Conservation (phyloP, 768 basidiomycete species). For the Gloeopeniophorella convolvens region DNA sequence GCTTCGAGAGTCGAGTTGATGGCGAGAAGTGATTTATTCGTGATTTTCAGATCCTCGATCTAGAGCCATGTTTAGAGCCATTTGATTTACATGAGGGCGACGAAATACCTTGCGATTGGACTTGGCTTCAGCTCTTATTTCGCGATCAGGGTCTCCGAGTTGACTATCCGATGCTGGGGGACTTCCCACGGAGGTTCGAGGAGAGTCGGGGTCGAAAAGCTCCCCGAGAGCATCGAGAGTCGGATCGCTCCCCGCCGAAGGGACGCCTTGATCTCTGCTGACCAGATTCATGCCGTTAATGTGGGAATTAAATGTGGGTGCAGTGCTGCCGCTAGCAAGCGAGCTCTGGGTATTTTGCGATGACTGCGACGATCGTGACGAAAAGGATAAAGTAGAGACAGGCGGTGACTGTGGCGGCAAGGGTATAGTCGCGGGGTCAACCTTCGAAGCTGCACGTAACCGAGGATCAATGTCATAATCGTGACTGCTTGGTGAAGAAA, state of each 20-base stretch:
- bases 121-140: constrained; percentile 67
- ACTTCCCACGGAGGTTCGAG: constrained; percentile 2
- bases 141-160: constrained; percentile 36
- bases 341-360: constrained; percentile 38
- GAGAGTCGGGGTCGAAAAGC: constrained; percentile 2
- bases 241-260: neutral
- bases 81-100: neutral
- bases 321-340: constrained; percentile 32
- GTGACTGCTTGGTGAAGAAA: constrained; percentile 21
- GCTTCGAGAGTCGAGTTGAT: constrained; percentile 82
- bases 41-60: constrained; percentile 92
- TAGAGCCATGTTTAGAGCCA: constrained; percentile 26
- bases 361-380: constrained; percentile 66
- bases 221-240: constrained; percentile 4
- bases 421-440: constrained; percentile 54
- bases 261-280: neutral
- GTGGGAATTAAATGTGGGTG: constrained; percentile 38
- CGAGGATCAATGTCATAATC: constrained; percentile 30
- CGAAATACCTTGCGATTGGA: constrained; percentile 73
- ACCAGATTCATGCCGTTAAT: constrained; percentile 23
- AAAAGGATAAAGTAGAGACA: constrained; percentile 62
- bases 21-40: constrained; percentile 76
- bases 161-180: constrained; percentile 1
- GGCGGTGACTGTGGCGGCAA: constrained; percentile 67
- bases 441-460: constrained; percentile 30